phyloP scores from a whole-genome alignment of 2,329 filamentous ascomycete species.

The Ophiostoma sp. region DNA sequence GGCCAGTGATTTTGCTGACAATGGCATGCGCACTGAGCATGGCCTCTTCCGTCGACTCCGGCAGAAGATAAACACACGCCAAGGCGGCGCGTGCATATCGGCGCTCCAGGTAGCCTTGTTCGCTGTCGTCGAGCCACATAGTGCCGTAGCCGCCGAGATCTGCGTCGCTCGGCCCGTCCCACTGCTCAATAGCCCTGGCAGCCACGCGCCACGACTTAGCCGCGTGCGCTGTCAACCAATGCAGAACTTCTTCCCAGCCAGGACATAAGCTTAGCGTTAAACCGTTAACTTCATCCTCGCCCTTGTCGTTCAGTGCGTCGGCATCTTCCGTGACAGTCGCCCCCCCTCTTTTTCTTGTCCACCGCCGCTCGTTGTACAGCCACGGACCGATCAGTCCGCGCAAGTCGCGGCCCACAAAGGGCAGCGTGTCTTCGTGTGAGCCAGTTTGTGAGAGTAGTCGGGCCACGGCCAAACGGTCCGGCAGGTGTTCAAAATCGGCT shows the following conservation, averaged over 20 bases:
- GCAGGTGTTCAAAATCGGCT: constrained; percentile 62
- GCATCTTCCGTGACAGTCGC: constrained; percentile 29
- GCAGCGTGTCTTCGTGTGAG: constrained; percentile 38
- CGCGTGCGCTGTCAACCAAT: constrained; percentile 66
- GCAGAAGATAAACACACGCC: constrained; percentile 67
- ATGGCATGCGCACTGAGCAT: constrained; percentile 62
- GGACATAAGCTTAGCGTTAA: constrained; percentile 42
- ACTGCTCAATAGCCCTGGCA: constrained; percentile 65
- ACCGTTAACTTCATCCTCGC: constrained; percentile 28
- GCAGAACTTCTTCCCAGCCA: constrained; percentile 69
- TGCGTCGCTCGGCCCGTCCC: constrained; percentile 71
- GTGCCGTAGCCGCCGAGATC: constrained; percentile 63
- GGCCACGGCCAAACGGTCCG: constrained; percentile 59
- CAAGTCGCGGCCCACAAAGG: constrained; percentile 61
- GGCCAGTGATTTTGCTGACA: constrained; percentile 56
- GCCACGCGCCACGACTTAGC: constrained; percentile 59
- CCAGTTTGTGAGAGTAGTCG: constrained; percentile 62
- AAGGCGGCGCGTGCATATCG: constrained; percentile 68
- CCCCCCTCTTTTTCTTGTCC: constrained; percentile 43
- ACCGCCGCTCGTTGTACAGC: constrained; percentile 65
- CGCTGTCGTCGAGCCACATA: constrained; percentile 60
- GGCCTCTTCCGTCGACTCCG: constrained; percentile 58
- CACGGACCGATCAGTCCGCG: constrained; percentile 70
- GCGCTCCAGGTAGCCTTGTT: constrained; percentile 59
- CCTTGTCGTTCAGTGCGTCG: constrained; percentile 24